Conservation (phyloP, 306 rosid genomes). For the Cajanus cajan region DNA sequence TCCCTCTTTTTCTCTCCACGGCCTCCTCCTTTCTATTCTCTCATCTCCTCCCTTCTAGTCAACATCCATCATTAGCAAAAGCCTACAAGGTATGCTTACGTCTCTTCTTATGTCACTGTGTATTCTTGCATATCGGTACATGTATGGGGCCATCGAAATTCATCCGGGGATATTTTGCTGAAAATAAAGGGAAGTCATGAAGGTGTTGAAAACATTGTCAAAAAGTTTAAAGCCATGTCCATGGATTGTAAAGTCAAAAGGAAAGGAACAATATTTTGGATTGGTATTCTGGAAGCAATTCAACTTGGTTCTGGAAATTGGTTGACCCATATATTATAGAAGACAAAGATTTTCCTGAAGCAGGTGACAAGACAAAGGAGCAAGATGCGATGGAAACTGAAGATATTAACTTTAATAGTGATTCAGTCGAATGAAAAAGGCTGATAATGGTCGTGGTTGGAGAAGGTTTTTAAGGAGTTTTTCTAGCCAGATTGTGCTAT, state of each 20-base stretch:
- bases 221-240: conserved; percentile 62
- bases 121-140: conserved; percentile 92
- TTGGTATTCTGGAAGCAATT: conserved; percentile 70
- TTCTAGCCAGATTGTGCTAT: no score
- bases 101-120: conserved; percentile 87
- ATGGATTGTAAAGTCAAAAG: conserved; percentile 77
- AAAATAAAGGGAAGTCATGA: conserved; percentile 76
- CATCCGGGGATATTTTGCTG: conserved; percentile 70
- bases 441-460: background rate
- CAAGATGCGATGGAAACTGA: conserved; percentile 34
- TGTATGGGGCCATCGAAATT: conserved; percentile 80
- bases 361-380: conserved; percentile 32
- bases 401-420: conserved; percentile 52
- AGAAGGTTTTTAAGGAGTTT: background rate
- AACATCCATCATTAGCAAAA: no score
- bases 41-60: no score
- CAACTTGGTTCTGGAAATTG: conserved; percentile 76
- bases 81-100: no score
- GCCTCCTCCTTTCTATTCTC: no score
- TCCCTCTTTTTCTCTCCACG: no score
- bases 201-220: conserved; percentile 70
- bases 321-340: conserved; percentile 71
- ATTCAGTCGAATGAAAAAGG: conserved; percentile 48
- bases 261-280: conserved; percentile 80
- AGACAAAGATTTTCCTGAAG: conserved; percentile 46